Evolutionary conservation across 768 basidiomycete genomes (phyloP), one percentile per base, ranked within the genome.

Genomic region (Psilocybe cubensis): DNA sequence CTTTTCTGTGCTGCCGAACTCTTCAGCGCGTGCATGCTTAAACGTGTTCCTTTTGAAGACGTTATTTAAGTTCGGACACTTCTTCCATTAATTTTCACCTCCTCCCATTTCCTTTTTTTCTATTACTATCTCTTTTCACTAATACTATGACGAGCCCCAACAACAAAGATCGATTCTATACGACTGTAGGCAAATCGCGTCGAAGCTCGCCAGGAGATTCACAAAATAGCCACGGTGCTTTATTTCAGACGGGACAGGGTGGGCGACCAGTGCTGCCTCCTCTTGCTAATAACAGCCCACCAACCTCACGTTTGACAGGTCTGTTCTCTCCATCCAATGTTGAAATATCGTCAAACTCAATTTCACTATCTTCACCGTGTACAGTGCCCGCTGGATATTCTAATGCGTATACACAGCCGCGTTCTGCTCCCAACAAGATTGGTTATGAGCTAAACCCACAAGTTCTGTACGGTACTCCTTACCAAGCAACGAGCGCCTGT

Each of bases 291-390:
- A n/a, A 86, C 76, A 84, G 84, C 69, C 88, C 89, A 87, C 88
- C 88, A 88, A 86, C 84, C 86, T 90, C 86, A 88, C 88, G 81
- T 85, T 88, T 87, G 88, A 84, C 89, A 91, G 89, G 89, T 91
- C 85, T 83, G 89, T 89, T 81, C 88, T 82, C 75, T 76, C 80
- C 70, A 76, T 79, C 69, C 80, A 74, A 76, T 81, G 73, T 81
- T 73, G 68, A 68, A 66, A 64, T 69, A 70, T 69, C 80, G 78
- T 78, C 75, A 68, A 75, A 76, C 83, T 86, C 83, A 86, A 84
- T 76, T n/a, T 74, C 76, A 72, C 71, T 75, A 74, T 76, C 72
- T 81, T 79, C 66, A 73, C 63, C 60, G 35, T 76, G 71, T 79
- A 76, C 74, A 88, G 87, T 78, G 75, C 83, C 86, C 80, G 69